phyloP scores from a whole-genome alignment of 1,139 yeast genomes.

The Chernovozyma sophiae-reginae region DNA sequence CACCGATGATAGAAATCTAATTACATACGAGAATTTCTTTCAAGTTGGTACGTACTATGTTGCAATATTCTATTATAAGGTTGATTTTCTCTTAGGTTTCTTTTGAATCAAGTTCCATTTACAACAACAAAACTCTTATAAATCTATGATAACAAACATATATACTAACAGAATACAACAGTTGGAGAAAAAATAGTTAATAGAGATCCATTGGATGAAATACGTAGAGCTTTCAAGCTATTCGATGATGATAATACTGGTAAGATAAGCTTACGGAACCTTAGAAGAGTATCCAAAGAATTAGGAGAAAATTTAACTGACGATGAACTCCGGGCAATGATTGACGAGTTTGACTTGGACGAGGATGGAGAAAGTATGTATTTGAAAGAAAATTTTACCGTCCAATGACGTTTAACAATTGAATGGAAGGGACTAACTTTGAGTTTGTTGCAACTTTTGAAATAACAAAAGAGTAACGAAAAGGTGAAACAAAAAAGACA shows the following conservation, averaged over 20 bases:
- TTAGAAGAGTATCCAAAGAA: constrained; percentile 88
- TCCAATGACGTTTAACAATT: background rate
- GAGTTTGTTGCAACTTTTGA: background rate
- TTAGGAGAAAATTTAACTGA: constrained; percentile 90
- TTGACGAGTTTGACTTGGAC: constrained; percentile 94
- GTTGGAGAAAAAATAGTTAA: constrained; percentile 76
- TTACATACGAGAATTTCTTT: constrained; percentile 79
- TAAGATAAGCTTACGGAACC: constrained; percentile 73
- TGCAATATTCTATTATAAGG: too few species aligned
- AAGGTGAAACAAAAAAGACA: background rate
- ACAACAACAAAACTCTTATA: too few species aligned
- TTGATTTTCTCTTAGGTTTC: background rate
- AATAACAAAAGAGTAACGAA: background rate
- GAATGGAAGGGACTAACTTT: background rate
- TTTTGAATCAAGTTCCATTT: too few species aligned
- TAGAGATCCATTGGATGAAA: constrained; percentile 91
- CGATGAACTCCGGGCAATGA: constrained; percentile 93
- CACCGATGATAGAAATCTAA: constrained; percentile 65
- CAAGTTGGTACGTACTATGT: constrained; percentile 52
- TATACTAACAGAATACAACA: too few species aligned
- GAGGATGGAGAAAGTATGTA: constrained; percentile 85
- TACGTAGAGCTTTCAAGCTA: constrained; percentile 80
- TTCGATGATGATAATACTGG: constrained; percentile 92
- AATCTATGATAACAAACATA: too few species aligned
- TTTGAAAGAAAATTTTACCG: too few species aligned